Conservation (phyloP, 1,284 basidiomycete species). For the Hemileia vastatrix region DNA sequence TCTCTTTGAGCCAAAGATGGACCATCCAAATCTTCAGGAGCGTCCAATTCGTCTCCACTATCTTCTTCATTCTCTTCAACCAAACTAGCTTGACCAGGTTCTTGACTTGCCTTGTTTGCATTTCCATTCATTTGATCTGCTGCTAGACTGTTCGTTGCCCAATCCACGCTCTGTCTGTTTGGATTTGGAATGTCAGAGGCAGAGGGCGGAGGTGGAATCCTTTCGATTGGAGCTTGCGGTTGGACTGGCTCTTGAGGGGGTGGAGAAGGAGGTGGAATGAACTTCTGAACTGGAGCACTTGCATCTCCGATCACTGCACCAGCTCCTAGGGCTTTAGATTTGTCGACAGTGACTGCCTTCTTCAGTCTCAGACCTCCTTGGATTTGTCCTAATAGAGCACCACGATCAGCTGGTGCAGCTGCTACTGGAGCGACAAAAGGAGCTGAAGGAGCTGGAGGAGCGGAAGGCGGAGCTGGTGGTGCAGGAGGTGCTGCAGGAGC, state of each 20-base stretch:
- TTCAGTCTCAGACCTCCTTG: constrained; percentile 65
- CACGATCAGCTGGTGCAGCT: constrained; percentile 51
- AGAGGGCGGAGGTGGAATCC: constrained; percentile 44
- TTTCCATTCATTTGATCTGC: constrained; percentile 51
- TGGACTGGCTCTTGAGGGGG: constrained; percentile 50
- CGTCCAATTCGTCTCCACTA: constrained; percentile 56
- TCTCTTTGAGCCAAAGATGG: no score
- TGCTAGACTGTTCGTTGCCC: constrained; percentile 78
- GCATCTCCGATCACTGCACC: constrained; percentile 62
- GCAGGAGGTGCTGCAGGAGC: constrained; percentile 45
- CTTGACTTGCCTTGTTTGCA: constrained; percentile 54
- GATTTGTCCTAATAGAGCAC: constrained; percentile 70
- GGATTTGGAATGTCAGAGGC: constrained; percentile 23
- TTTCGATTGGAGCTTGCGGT: constrained; percentile 25
- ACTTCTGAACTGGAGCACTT: constrained; percentile 35
- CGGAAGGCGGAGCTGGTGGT: constrained; percentile 28
- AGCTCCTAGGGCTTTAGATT: constrained; percentile 58
- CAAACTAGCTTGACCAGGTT: constrained; percentile 46
- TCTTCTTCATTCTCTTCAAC: constrained; percentile 51
- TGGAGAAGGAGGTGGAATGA: constrained; percentile 35
- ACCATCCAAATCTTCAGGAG: no score
- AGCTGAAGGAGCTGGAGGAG: constrained; percentile 27
- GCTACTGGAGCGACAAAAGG: constrained; percentile 32
- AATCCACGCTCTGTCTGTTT: constrained; percentile 70
- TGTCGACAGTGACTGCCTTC: constrained; percentile 74